Evolutionary conservation across 2,329 filamentous ascomycete species (phyloP).

Genomic region (Lasiodiplodia citricola): DNA sequence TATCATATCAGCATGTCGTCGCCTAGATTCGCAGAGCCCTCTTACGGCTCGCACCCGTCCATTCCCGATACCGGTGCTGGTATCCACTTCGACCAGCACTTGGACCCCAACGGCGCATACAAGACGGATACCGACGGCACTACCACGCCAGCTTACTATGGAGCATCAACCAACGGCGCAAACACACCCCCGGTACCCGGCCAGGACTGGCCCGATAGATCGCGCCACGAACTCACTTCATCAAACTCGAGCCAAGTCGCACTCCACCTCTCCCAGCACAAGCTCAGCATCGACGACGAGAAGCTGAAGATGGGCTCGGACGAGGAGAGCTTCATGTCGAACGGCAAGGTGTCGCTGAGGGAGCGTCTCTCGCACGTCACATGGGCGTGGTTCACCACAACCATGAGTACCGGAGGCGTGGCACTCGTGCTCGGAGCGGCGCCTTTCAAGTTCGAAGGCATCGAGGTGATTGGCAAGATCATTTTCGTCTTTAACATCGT

Average conservation of each 20-base stretch:
- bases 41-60: neutral
- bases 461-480: slow-evolving; percentile 57
- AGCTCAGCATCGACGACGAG: slow-evolving; percentile 11
- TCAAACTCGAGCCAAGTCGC: slow-evolving; percentile 13
- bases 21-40: neutral
- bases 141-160: slow-evolving; percentile 15
- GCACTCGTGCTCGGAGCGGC: slow-evolving; percentile 50
- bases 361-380: slow-evolving; percentile 48
- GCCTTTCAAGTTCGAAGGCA: slow-evolving; percentile 54
- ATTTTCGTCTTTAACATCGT: slow-evolving; percentile 59
- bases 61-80: neutral
- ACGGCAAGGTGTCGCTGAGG: slow-evolving; percentile 27
- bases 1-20: neutral
- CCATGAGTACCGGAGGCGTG: slow-evolving; percentile 56
- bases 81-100: neutral
- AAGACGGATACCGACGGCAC: slow-evolving; percentile 1
- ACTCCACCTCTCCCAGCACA: slow-evolving; percentile 2
- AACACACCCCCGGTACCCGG: neutral
- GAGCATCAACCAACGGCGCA: slow-evolving; percentile 4
- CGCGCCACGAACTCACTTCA: slow-evolving; percentile 5
- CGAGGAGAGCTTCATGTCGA: neutral
- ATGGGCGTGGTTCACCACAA: slow-evolving; percentile 55
- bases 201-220: slow-evolving; percentile 12
- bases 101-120: neutral
- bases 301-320: neutral